Conservation (phyloP, 768 basidiomycete genomes). For the Tephrocybe sp. region DNA sequence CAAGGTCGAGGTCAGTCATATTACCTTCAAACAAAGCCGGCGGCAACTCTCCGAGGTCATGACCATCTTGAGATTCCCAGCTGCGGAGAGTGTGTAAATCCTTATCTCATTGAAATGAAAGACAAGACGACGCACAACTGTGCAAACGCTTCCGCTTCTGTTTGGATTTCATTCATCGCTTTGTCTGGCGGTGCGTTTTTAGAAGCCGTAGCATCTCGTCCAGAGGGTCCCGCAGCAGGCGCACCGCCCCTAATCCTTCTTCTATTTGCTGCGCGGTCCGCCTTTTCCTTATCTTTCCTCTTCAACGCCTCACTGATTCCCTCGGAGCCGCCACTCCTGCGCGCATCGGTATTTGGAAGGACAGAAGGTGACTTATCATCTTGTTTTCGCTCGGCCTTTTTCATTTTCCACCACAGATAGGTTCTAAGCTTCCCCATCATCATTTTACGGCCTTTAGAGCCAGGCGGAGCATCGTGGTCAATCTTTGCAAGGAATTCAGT, state of each 20-base stretch:
- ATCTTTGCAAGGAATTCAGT: conserved; percentile 76
- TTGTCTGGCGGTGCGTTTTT: conserved; percentile 20
- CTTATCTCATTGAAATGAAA: background rate
- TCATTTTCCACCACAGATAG: conserved; percentile 83
- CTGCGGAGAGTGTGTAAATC: conserved; percentile 18
- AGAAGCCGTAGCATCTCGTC: conserved; percentile 3
- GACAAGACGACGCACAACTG: conserved; percentile 46
- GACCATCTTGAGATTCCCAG: conserved; percentile 31
- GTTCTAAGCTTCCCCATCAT: conserved; percentile 71
- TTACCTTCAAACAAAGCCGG: conserved; percentile 22
- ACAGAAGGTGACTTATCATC: conserved; percentile 27
- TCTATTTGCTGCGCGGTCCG: conserved; percentile 58
- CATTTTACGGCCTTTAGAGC: conserved; percentile 67
- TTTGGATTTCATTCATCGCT: conserved; percentile 31
- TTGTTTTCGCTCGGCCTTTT: conserved; percentile 36
- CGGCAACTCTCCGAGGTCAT: conserved; percentile 17
- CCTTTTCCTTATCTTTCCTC: conserved; percentile 69
- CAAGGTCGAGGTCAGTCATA: conserved; percentile 32
- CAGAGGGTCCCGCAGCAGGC: conserved; percentile 23
- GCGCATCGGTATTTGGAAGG: conserved; percentile 20
- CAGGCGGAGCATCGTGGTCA: conserved; percentile 53
- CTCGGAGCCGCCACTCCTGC: conserved; percentile 21
- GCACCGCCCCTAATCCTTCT: conserved; percentile 79
- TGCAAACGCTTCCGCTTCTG: conserved; percentile 52
- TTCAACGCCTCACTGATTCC: conserved; percentile 68